Evolutionary conservation across 2,329 filamentous ascomycete species (phyloP), one percentile per base, ranked within the genome.

Genomic region (Sphaerulina vaccinii): DNA sequence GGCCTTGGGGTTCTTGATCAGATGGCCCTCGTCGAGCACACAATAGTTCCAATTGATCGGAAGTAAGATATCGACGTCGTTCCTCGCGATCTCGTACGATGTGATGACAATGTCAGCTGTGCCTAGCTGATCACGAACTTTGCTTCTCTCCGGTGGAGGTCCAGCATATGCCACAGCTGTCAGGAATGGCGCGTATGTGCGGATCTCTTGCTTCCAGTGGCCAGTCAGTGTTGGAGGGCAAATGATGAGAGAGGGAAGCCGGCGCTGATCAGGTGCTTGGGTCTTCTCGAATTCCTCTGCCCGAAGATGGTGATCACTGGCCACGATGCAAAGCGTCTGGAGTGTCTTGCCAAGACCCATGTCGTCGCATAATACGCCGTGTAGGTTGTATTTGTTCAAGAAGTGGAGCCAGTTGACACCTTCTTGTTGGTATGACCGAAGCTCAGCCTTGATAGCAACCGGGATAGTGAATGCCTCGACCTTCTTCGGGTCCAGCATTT

Each of bases 371-470:
- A 99, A 88, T 70, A 99, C 96, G 42, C 93, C 93, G 63, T 99
- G 95, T 1, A 99, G 82, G 65, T 99, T 92, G 68, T 97, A 99
- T 52, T 91, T 91, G 70, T 99, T 99, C 61, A 99, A 84, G 74
- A 99, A 99, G 51, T 95, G 86, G 45, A 99, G 82, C 93, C 93
- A 99, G 68, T 99, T 99, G 67, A 99, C 92, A 68, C 93, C 93
- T 48, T 99, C 93, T 71, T 99, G 93, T 70, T 99, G 95, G 68
- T 99, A 99, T 0, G 91, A 95, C 58, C 93, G 88, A 45, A 99
- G 81, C 65, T 95, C 90, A 0, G 93, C 95, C 71, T 97, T 97
- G 76, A 99, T 99, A 3, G 90, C 88, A 37, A 99, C 93, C 0
- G 93, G 93, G 39, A 99, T 95, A 59, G 87, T 76, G 71, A 97